Base-by-base conservation (phyloP, 2,329 filamentous ascomycete genomes). In the Metarhizium album region DNA sequence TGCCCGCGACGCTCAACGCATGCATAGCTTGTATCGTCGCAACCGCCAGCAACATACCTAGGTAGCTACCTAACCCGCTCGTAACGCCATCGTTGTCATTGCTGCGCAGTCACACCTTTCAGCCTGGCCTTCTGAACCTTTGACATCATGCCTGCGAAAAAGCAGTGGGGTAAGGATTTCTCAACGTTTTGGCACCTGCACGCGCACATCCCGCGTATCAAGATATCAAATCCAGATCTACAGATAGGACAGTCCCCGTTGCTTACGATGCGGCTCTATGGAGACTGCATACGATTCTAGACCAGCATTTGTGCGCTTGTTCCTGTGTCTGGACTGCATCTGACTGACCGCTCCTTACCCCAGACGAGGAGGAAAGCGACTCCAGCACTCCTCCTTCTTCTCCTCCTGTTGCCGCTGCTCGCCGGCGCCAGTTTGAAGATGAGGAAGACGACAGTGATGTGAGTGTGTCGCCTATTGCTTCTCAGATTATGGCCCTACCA, bases 371-470 rank as follows among this genome's bases (percentile, higher is more conserved):
- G 57, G 64, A 70, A 47, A 66, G 63, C 51, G 67, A 69, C 35
- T 63, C 64, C 57, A 64, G 64, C 57, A 62, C 62, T 49, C 55
- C 63, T 43, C 59, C 64, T 46, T 60, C 63, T 27, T 70, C 73
- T 14, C 66, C 73, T 31, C 65, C 67, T 2, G 59, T 66, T 46
- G 66, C 62, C 38, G 62, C 65, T 52, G 60, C 63, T 48, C 72
- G 74, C 57, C 72, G 75, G 55, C 70, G 66, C 54, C 70, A 93
- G 73, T 95, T 95, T 64, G 90, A 93, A 60, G 91, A 97, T 60
- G 91, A 97, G 67, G 90, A 95, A 69, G 85, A 90, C 33, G 83
- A 86, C 58, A 76, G 75, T 60, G 88, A 94, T 70, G 90, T 91
- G 78, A 63, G 76, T 66, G 13, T 7, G 38, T 11, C 9, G 13